Base-by-base conservation (phyloP, 257 asterid species). In the Gynochthodes officinalis region DNA sequence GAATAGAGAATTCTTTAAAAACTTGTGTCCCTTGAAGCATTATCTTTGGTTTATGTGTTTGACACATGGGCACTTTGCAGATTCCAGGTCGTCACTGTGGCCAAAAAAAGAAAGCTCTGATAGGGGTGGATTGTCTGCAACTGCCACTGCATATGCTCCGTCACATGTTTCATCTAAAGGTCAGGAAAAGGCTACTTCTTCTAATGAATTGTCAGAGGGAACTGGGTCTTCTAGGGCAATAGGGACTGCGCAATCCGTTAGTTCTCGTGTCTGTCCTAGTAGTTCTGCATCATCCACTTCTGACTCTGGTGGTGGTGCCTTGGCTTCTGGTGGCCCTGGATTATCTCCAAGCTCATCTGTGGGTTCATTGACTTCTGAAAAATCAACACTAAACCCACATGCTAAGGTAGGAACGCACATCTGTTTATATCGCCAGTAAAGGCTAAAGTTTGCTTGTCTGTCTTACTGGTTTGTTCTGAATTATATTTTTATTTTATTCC, bases 311-410 rank as follows among this genome's bases (percentile, higher is more conserved):
- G 96, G 89, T 44, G 84, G 85, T 71, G 78, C 87, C 73, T 87
- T 89, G 61, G 86, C 92, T 67, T 89, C 91, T 76, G 84, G 89
- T 70, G 86, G 85, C 76, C 85, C 83, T 78, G 94, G 92, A 72
- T 80, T 89, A 78, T 91, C 99, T 62, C 81, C 95, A 39, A 89
- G 87, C 82, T 92, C 99, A 67, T 92, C 98, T 37, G 82, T 85
- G 76, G 85, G 93, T 83, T 95, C 99, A 9, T 73, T 92, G 75
- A 76, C 98, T 62, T 92, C 97, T 33, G 99, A 95, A 79, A 95
- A 90, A 82, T 92, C 98, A 57, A 81, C 87, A 7, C 78, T 95
- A 66, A 95, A 95, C 78, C 99, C 99, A 66, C 72, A 90, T 79
- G 98, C 99, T 73, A 95, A 95, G 97, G 99, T 92, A 73, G 66